phyloP scores from a whole-genome alignment of 2,329 filamentous ascomycete species.

The Phialemoniopsis sp. region DNA sequence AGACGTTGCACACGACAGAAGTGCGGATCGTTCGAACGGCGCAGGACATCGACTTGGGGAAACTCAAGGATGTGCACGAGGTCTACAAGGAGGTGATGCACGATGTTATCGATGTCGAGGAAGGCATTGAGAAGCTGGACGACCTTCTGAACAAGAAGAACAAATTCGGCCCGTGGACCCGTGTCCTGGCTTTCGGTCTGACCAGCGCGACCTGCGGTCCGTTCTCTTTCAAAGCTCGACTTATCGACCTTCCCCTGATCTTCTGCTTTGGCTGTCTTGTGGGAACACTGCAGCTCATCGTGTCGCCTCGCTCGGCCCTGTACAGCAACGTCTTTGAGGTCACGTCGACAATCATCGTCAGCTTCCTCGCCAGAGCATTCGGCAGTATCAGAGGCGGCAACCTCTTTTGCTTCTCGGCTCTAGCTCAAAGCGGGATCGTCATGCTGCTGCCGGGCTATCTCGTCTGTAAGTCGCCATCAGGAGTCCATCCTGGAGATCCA shows the following conservation, averaged over 20 bases:
- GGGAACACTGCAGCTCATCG: conserved; percentile 65
- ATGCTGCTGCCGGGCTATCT: conserved; percentile 68
- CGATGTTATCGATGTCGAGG: conserved; percentile 53
- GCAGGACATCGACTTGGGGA: conserved; percentile 58
- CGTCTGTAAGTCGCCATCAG: conserved; percentile 31
- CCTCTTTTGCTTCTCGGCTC: conserved; percentile 65
- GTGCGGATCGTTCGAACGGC: conserved; percentile 58
- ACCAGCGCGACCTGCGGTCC: conserved; percentile 69
- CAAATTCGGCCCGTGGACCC: conserved; percentile 47
- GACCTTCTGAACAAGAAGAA: conserved; percentile 48
- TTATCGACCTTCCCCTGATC: conserved; percentile 68
- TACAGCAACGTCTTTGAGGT: conserved; percentile 66
- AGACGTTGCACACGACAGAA: conserved; percentile 49
- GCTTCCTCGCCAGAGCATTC: conserved; percentile 23
- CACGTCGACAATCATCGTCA: conserved; percentile 55
- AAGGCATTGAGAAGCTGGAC: conserved; percentile 49
- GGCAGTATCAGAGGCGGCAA: conserved; percentile 41
- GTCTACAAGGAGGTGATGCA: conserved; percentile 64
- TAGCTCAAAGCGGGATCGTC: conserved; percentile 67
- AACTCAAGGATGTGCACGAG: conserved; percentile 55
- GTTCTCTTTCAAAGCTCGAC: conserved; percentile 68
- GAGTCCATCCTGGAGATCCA: no score
- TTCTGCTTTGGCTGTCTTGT: conserved; percentile 69
- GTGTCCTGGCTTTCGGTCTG: conserved; percentile 66
- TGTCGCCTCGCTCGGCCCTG: conserved; percentile 65